Evolutionary conservation across 345 rosid species (phyloP).

Genomic region (Eucalyptus curtisii): DNA sequence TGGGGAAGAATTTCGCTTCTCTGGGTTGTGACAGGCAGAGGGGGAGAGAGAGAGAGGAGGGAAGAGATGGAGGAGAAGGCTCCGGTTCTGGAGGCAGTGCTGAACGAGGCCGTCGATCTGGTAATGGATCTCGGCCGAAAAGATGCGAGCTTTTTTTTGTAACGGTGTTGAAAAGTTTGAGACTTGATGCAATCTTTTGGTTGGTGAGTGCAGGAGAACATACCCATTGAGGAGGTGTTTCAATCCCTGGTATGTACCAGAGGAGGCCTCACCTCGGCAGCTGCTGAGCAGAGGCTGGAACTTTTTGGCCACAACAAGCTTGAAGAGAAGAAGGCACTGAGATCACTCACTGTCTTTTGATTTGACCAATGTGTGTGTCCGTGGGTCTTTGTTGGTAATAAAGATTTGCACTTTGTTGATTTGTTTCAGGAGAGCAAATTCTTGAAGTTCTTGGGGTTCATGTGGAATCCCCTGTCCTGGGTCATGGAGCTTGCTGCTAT

Average conservation of each 20-base stretch:
- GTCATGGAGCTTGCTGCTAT: slow-evolving; percentile 99
- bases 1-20: not conserved
- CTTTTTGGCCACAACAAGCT: slow-evolving; percentile 97
- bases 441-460: slow-evolving; percentile 79
- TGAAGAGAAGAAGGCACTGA: slow-evolving; percentile 70
- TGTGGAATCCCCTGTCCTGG: slow-evolving; percentile 99
- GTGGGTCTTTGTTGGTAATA: not conserved
- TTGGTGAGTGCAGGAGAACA: slow-evolving; percentile 55
- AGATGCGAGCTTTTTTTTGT: not conserved
- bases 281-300: slow-evolving; percentile 80
- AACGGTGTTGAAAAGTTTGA: not conserved
- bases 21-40: not conserved
- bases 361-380: not conserved
- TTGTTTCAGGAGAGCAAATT: slow-evolving; percentile 78
- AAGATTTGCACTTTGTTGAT: not conserved
- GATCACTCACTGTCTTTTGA: not conserved
- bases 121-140: slow-evolving; percentile 55
- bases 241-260: slow-evolving; percentile 92
- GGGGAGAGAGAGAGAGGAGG: not conserved
- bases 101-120: slow-evolving; percentile 98
- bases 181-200: not conserved
- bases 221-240: slow-evolving; percentile 90
- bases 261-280: slow-evolving; percentile 65
- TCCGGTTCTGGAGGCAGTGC: slow-evolving; percentile 81
- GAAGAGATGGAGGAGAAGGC: slow-evolving; percentile 50